phyloP scores from a whole-genome alignment of 495 filamentous ascomycete genomes.

The Neurospora sublineolata region DNA sequence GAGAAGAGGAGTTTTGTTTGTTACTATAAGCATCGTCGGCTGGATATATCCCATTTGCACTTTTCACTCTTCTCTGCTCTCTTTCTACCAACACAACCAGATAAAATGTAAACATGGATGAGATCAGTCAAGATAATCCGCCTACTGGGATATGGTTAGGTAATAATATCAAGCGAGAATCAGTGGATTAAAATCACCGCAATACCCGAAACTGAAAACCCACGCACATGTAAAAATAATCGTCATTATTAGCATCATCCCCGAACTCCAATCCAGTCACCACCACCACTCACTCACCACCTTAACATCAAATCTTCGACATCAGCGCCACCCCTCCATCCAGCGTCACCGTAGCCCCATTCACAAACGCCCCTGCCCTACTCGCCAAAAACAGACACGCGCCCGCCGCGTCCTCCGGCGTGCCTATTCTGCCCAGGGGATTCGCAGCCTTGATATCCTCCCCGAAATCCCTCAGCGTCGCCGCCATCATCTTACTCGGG shows the following conservation, averaged over 20 bases:
- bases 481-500: constrained; percentile 75
- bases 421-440: constrained; percentile 62
- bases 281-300: not conserved
- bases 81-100: not conserved
- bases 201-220: no score
- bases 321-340: constrained; percentile 48
- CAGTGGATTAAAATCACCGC: not conserved
- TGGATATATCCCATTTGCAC: not conserved
- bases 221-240: not conserved
- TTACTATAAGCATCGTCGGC: not conserved
- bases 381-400: constrained; percentile 64
- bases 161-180: not conserved
- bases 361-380: constrained; percentile 60
- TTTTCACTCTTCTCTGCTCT: not conserved
- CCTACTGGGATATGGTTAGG: not conserved
- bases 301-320: constrained; percentile 19
- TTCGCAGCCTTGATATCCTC: constrained; percentile 52
- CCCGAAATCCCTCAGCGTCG: constrained; percentile 48
- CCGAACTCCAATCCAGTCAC: not conserved
- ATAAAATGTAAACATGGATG: not conserved
- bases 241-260: not conserved
- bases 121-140: not conserved
- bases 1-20: not conserved
- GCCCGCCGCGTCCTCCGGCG: constrained; percentile 61
- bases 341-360: constrained; percentile 62